phyloP scores from a whole-genome alignment of 2,329 filamentous ascomycete genomes.

The Clarireedia homoeocarpa region DNA sequence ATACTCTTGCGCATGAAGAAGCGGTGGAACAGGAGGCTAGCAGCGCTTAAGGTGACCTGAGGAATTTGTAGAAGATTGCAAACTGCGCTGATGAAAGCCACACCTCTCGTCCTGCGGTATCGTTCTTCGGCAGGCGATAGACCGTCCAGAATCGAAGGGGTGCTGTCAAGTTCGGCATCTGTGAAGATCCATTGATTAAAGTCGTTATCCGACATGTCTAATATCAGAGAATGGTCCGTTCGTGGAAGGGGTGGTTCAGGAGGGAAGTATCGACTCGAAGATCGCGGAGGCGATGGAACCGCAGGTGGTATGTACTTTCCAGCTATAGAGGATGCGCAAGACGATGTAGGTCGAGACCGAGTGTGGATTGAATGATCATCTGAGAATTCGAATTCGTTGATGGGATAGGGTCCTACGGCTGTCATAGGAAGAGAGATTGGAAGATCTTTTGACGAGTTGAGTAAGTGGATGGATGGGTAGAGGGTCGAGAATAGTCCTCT shows the following conservation, averaged over 20 bases:
- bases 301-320: constrained; percentile 45
- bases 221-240: constrained; percentile 2
- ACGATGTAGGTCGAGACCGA: constrained; percentile 4
- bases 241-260: constrained; percentile 27
- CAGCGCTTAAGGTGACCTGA: constrained; percentile 85
- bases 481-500: too few species aligned
- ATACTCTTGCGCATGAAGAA: constrained; percentile 90
- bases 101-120: constrained; percentile 75
- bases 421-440: constrained; percentile 6
- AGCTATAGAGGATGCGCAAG: constrained; percentile 36
- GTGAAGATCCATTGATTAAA: constrained; percentile 81
- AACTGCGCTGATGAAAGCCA: constrained; percentile 94
- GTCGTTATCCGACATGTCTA: constrained; percentile 30
- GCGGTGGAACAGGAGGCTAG: constrained; percentile 88
- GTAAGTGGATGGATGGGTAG: too few species aligned
- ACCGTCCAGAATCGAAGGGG: constrained; percentile 79
- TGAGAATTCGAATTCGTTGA: background rate
- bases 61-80: constrained; percentile 88
- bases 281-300: constrained; percentile 52
- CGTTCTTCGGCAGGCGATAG: constrained; percentile 71
- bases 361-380: constrained; percentile 4
- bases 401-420: constrained; percentile 3
- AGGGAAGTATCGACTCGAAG: constrained; percentile 47
- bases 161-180: constrained; percentile 70
- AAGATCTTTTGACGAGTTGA: background rate